A percentile compares a stretch with the other conserved stretches of the same genome.
These are phyloP conservation scores for Galerina sulciceps DNA, from an alignment of 768 basidiomycete genomes.

Conservation along the genomic window DNA sequence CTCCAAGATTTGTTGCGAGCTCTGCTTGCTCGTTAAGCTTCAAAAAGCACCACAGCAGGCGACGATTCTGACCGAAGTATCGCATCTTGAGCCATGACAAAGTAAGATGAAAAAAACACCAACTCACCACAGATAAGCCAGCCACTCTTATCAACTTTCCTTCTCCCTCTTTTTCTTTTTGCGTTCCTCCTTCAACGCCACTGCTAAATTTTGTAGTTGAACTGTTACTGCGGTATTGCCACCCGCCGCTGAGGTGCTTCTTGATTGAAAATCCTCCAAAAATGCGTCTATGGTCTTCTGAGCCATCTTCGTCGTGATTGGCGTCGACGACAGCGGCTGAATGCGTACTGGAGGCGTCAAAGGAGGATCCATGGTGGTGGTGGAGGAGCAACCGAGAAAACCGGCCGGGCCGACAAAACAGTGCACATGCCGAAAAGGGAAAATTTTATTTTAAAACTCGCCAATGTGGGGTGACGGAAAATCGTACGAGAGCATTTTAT, in stretches of 20 bases:
- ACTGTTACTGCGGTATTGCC: conserved; percentile 60
- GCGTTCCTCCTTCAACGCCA: conserved; percentile 55
- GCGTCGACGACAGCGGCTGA: conserved; percentile 35
- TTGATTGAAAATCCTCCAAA: conserved; percentile 50
- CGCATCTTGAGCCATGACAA: neutral
- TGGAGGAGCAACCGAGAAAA: conserved; percentile 5
- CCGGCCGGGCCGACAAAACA: conserved; percentile 3
- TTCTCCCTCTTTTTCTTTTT: conserved; percentile 30
- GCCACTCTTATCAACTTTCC: neutral
- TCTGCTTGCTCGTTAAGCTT: too few species aligned
- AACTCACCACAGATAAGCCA: neutral
- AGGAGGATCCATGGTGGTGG: conserved; percentile 44
- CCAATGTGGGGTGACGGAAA: conserved; percentile 16
- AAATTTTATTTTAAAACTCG: conserved; percentile 13
- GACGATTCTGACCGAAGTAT: too few species aligned
- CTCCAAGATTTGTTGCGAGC: too few species aligned
- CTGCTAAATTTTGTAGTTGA: conserved; percentile 59
- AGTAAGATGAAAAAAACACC: neutral
- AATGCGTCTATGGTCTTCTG: conserved; percentile 48
- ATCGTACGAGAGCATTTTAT: conserved; percentile 19
- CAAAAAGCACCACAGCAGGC: too few species aligned
- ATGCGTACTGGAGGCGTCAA: conserved; percentile 54
- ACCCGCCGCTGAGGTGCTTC: conserved; percentile 50
- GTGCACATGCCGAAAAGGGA: neutral
- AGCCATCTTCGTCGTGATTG: conserved; percentile 43